A percentile compares a stretch with the other conserved stretches of the same genome.
Evolutionary conservation across 1,139 yeast species (phyloP).

Genomic region (Yamadazyma oceani): DNA sequence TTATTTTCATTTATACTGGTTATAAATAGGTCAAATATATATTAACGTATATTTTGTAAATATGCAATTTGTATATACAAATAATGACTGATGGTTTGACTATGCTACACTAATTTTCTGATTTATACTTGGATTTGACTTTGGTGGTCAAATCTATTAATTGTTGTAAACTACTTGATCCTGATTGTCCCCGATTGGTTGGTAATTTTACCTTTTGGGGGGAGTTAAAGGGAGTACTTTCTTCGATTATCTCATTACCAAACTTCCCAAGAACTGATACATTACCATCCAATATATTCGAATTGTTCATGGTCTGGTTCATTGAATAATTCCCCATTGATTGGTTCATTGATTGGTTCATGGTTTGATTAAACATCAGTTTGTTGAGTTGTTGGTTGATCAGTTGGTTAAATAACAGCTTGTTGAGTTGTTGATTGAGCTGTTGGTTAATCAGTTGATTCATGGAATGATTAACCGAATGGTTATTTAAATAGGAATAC

Average conservation of each 20-base stretch:
- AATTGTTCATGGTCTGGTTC: constrained; percentile 11
- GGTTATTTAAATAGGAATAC: constrained; percentile 37
- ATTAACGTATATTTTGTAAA: not conserved
- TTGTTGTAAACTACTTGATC: constrained; percentile 28
- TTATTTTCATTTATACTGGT: too few species aligned
- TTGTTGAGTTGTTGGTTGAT: constrained; percentile 1
- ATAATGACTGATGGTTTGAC: not conserved
- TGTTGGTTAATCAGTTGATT: constrained; percentile 7
- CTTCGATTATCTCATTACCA: constrained; percentile 42
- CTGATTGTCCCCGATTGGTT: constrained; percentile 4
- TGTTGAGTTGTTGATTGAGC: constrained; percentile 4
- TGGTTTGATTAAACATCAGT: constrained; percentile 3
- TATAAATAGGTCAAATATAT: too few species aligned
- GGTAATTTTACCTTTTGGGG: constrained; percentile 24
- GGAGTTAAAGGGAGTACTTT: constrained; percentile 39
- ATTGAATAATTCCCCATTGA: constrained; percentile 8
- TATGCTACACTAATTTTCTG: constrained; percentile 2
- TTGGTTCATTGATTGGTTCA: constrained; percentile 3
- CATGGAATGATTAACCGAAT: constrained; percentile 21
- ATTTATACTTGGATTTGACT: constrained; percentile 31
- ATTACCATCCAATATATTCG: constrained; percentile 17
- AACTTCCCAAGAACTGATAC: constrained; percentile 34
- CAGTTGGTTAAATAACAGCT: constrained; percentile 2
- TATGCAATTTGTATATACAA: constrained; percentile 1
- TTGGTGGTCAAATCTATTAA: constrained; percentile 39